A percentile compares a stretch with the other conserved stretches of the same genome.
Conservation (phyloP, 2,329 filamentous ascomycete genomes). For the Phaeoacremonium minimum region DNA sequence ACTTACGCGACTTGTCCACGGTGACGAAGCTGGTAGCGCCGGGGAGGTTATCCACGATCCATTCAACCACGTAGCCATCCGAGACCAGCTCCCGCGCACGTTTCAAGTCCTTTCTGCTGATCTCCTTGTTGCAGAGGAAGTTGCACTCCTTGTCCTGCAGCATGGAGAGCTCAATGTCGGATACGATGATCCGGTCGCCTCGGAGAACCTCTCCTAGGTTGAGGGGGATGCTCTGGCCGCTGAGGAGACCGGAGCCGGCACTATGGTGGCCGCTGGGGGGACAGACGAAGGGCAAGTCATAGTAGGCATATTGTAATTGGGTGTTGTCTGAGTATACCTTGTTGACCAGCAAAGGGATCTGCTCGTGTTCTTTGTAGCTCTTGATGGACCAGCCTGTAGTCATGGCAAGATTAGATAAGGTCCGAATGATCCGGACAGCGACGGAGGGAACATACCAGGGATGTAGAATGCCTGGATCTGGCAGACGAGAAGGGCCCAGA, state of each 20-base stretch:
- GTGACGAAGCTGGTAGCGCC: conserved; percentile 87
- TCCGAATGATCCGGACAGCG: conserved; percentile 3
- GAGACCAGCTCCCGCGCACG: conserved; percentile 68
- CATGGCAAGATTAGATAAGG: conserved; percentile 12
- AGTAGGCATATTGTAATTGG: conserved; percentile 88
- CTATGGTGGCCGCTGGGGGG: conserved; percentile 66
- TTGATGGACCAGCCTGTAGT: conserved; percentile 73
- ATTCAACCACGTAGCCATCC: conserved; percentile 82
- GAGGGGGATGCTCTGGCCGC: conserved; percentile 72
- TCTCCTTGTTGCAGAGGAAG: conserved; percentile 65
- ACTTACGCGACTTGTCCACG: conserved; percentile 77
- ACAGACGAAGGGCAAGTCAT: conserved; percentile 83
- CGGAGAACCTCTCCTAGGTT: conserved; percentile 86
- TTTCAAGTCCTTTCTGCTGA: conserved; percentile 60
- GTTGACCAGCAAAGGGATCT: conserved; percentile 83
- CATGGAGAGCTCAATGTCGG: conserved; percentile 79
- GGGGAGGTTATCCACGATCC: conserved; percentile 90
- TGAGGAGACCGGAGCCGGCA: conserved; percentile 64
- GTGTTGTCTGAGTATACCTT: conserved; percentile 89
- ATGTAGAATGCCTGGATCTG: conserved; percentile 73
- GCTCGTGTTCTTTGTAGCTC: conserved; percentile 71
- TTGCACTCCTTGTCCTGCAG: conserved; percentile 69
- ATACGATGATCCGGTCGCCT: conserved; percentile 79
- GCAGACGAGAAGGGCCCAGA: conserved; percentile 41
- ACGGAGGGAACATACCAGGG: conserved; percentile 58